Evolutionary conservation across 805 yeast species (phyloP).

Genomic region (Lipomyces lipofer): DNA sequence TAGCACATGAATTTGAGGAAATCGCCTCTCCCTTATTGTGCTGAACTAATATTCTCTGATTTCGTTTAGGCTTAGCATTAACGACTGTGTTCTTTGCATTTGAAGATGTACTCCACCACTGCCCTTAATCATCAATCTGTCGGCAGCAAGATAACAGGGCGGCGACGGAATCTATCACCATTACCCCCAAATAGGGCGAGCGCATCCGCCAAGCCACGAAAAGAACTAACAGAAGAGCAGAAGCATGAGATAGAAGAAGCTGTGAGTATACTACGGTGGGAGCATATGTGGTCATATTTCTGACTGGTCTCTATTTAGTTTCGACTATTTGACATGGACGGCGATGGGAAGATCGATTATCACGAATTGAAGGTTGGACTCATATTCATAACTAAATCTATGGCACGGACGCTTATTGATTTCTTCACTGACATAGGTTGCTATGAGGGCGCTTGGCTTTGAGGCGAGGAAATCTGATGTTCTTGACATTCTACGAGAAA

Average conservation of each 20-base stretch:
- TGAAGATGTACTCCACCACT: constrained; percentile 16
- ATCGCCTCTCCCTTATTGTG: too few species aligned
- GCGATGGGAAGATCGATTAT: constrained; percentile 85
- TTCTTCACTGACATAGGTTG: constrained; percentile 49
- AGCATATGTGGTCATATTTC: not conserved
- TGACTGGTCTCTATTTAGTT: constrained; percentile 44
- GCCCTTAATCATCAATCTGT: constrained; percentile 14
- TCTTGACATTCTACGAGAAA: constrained; percentile 73
- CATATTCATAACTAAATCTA: not conserved
- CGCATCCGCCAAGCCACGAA: constrained; percentile 11
- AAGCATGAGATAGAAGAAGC: constrained; percentile 69
- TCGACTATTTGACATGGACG: constrained; percentile 85
- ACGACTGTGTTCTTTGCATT: too few species aligned
- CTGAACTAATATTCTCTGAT: too few species aligned
- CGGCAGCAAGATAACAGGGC: constrained; percentile 13
- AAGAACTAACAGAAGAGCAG: constrained; percentile 52
- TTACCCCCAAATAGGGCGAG: constrained; percentile 4
- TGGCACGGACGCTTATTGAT: not conserved
- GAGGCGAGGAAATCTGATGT: constrained; percentile 80
- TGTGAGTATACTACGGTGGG: constrained; percentile 5
- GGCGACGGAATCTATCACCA: constrained; percentile 23
- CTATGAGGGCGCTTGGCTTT: constrained; percentile 91
- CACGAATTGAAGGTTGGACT: constrained; percentile 68
- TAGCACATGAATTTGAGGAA: not conserved
- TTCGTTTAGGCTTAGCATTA: too few species aligned